Evolutionary conservation across 169 alveolate species (phyloP).

Genomic region (Eimeria acervulina): DNA sequence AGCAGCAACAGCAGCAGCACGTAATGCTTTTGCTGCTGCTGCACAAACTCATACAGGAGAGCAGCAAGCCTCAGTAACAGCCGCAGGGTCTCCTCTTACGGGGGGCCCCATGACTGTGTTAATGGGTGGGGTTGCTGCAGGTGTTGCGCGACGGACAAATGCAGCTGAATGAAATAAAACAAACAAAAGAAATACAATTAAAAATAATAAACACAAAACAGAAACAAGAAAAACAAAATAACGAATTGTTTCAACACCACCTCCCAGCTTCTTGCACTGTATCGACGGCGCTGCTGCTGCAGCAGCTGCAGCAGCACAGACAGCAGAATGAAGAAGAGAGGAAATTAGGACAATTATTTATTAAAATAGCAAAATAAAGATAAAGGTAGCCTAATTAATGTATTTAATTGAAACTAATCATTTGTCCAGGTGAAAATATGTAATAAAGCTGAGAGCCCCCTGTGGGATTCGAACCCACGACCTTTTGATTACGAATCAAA

Average conservation of each 20-base stretch:
- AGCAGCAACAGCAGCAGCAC: neutral
- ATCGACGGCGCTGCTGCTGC: too few relatives aligned
- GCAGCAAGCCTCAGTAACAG: too few relatives aligned
- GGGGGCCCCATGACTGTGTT: neutral
- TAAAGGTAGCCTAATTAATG: too few relatives aligned
- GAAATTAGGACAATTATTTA: neutral
- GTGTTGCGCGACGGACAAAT: neutral
- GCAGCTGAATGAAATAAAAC: neutral
- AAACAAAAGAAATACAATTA: neutral
- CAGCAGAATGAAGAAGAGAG: neutral
- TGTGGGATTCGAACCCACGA: slow-evolving; percentile 84
- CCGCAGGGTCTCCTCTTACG: too few relatives aligned
- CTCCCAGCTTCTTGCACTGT: too few relatives aligned
- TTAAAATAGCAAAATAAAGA: too few relatives aligned
- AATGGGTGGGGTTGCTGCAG: slow-evolving; percentile 17
- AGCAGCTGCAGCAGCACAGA: too few relatives aligned
- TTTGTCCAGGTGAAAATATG: too few relatives aligned
- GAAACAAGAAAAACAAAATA: neutral
- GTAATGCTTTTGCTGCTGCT: too few relatives aligned
- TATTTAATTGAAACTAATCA: too few relatives aligned
- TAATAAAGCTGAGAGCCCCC: slow-evolving; percentile 50
- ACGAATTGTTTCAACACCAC: neutral
- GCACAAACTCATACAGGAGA: too few relatives aligned
- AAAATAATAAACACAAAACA: neutral
- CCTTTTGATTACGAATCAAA: slow-evolving; percentile 84